Evolutionary conservation across 257 asterid genomes (phyloP).

Genomic region (Solanum habrochaites): DNA sequence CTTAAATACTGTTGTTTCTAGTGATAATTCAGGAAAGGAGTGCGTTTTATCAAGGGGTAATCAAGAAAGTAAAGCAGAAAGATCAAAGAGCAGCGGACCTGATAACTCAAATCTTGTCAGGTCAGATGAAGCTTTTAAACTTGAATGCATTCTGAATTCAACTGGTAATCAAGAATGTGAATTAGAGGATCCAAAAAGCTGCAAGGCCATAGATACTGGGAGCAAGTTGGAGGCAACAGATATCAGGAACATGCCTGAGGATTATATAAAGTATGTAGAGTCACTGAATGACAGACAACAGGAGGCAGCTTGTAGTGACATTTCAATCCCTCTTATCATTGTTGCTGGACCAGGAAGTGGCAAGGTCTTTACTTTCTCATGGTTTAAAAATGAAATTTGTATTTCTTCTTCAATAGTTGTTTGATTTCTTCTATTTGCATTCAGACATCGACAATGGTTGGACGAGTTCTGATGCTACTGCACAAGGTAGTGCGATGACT

Average conservation of each 20-base stretch:
- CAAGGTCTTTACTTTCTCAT: conserved; percentile 43
- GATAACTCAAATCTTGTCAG: conserved; percentile 1
- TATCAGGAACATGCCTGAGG: conserved; percentile 58
- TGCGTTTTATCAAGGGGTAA: not conserved
- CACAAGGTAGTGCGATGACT: conserved; percentile 34
- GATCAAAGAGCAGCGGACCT: not conserved
- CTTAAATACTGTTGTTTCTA: not conserved
- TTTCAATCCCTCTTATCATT: conserved; percentile 71
- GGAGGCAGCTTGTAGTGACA: conserved; percentile 93
- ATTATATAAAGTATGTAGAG: conserved; percentile 49
- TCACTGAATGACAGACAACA: conserved; percentile 78
- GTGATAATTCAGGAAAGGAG: not conserved
- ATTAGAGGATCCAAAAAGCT: conserved; percentile 11
- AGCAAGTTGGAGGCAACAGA: conserved; percentile 48
- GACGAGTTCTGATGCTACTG: conserved; percentile 81
- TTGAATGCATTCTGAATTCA: conserved; percentile 13
- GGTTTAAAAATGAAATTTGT: conserved; percentile 1
- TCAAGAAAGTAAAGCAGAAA: not conserved
- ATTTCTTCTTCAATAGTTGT: conserved; percentile 6
- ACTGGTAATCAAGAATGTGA: conserved; percentile 14
- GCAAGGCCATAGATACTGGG: conserved; percentile 12
- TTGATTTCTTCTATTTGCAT: conserved; percentile 15
- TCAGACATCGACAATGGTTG: conserved; percentile 99
- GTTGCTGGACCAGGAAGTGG: conserved; percentile 99
- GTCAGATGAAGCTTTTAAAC: conserved; percentile 14